Base-by-base conservation (phyloP, 495 filamentous ascomycete genomes). In the Thozetella sp. region DNA sequence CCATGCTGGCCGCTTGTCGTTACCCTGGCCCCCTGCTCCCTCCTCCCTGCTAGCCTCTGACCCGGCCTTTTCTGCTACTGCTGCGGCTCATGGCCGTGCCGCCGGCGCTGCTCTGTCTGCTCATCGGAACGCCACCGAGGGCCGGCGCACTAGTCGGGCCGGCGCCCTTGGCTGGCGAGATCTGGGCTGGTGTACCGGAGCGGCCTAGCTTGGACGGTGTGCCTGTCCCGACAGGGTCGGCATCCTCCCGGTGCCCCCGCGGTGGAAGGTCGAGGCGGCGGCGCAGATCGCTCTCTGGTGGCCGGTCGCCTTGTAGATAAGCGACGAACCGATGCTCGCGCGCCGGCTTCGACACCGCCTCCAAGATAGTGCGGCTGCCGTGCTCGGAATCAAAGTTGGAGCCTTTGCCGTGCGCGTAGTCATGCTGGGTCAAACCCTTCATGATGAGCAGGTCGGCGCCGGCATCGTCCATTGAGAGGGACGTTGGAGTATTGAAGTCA, bases 381-480 rank as follows among this genome's bases (percentile, higher is more conserved):
- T 76, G 77, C 20, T 72, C 67, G 26, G 71, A 56, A 23, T 74
- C 68, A 2, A 82, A 70, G 53, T 77, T 78, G 23, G 78, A 67
- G 1, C 79, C 79, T 22, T 68, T 66, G 22, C 78, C 78, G 46
- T 80, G 64, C 10, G 61, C 64, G 26, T 60, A 62, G 52, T 81
- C 74, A 51, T 80, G 79, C 46, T 77, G 75, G 61, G 72, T 72
- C 34, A 77, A 62, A 15, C 75, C 65, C 51, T 80, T 79, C 68
- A 91, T 86, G 53, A 84, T 79, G 10, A 82, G 78, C 45, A 85
- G 68, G 66, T 91, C 88, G 50, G 81, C 78, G 48, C 83, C 79
- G 13, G 82, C 80, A 45, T 90, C 87, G 23, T 88, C 83, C 20
- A 74, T 76, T 55, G 81, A 78, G 24, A 88, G 69, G 0, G 80